A percentile compares a stretch with the other conserved stretches of the same genome.
Evolutionary conservation across 2,329 filamentous ascomycete species (phyloP).

Genomic region (Aspergillus fumigatiaffinis): DNA sequence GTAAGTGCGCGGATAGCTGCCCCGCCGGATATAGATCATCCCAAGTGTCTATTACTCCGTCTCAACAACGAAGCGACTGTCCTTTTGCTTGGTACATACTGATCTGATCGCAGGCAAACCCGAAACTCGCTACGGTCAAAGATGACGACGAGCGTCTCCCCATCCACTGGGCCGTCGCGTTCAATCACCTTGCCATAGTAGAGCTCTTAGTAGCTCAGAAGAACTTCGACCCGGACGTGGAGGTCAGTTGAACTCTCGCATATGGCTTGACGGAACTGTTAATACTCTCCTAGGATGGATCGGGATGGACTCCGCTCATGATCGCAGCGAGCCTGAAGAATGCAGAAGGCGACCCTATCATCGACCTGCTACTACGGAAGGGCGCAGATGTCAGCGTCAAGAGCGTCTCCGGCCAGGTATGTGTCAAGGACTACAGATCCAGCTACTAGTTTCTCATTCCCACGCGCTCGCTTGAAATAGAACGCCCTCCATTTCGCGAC

Average conservation of each 20-base stretch:
- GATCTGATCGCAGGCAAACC: constrained; percentile 59
- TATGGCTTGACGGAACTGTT: too few species aligned
- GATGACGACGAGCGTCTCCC: constrained; percentile 88
- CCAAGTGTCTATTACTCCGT: background rate
- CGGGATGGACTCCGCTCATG: constrained; percentile 50
- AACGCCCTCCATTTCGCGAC: constrained; percentile 88
- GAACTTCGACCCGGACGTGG: constrained; percentile 77
- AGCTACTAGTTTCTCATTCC: background rate
- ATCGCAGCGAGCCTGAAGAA: constrained; percentile 47
- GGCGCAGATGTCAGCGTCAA: constrained; percentile 45
- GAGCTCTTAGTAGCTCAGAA: constrained; percentile 66
- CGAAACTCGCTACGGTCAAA: constrained; percentile 66
- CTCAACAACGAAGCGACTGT: background rate
- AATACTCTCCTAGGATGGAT: constrained; percentile 36
- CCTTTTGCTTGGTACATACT: background rate
- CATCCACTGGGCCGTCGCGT: constrained; percentile 90
- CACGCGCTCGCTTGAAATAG: constrained; percentile 36
- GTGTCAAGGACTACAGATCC: background rate
- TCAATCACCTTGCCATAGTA: constrained; percentile 73
- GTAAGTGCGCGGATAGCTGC: constrained; percentile 42
- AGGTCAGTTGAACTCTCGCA: constrained; percentile 45
- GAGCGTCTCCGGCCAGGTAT: constrained; percentile 41
- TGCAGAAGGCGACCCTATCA: constrained; percentile 42
- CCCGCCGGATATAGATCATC: constrained; percentile 19
- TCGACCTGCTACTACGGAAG: constrained; percentile 44